phyloP scores from a whole-genome alignment of 768 basidiomycete genomes.

The Boletus reticuloceps region DNA sequence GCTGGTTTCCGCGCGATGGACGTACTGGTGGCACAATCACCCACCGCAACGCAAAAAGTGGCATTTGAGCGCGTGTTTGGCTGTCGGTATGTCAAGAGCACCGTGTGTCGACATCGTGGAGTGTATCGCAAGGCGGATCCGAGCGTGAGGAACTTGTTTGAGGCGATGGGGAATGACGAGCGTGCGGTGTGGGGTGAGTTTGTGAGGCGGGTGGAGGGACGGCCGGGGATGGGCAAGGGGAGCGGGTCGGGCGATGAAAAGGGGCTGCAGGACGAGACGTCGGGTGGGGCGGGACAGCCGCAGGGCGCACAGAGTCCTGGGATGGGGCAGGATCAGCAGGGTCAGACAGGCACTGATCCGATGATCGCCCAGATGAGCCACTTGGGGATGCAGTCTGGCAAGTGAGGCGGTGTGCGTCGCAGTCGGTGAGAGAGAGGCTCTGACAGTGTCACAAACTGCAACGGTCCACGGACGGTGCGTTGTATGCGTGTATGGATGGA shows the following conservation, averaged over 20 bases:
- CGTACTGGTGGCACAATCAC: slow-evolving; percentile 28
- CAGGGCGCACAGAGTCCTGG: slow-evolving; percentile 1
- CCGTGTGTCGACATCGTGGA: slow-evolving; percentile 68
- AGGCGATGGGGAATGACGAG: slow-evolving; percentile 51
- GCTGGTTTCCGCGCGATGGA: slow-evolving; percentile 56
- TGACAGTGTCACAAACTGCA: slow-evolving; percentile 1
- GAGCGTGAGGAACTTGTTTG: slow-evolving; percentile 47
- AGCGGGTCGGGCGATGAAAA: slow-evolving; percentile 24
- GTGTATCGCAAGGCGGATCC: slow-evolving; percentile 60
- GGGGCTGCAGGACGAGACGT: slow-evolving; percentile 17
- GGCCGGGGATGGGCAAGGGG: slow-evolving; percentile 33
- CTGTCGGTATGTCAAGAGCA: slow-evolving; percentile 70
- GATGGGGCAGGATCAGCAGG: slow-evolving; percentile 16
- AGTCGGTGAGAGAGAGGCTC: neutral
- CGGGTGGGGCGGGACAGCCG: neutral
- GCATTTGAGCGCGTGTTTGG: slow-evolving; percentile 73
- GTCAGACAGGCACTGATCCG: slow-evolving; percentile 15
- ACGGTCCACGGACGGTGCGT: slow-evolving; percentile 10
- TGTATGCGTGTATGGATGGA: too few species aligned
- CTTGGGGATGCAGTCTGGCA: slow-evolving; percentile 18
- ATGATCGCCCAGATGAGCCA: slow-evolving; percentile 20
- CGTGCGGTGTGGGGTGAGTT: slow-evolving; percentile 69
- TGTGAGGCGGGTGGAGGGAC: slow-evolving; percentile 58
- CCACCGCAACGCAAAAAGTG: slow-evolving; percentile 56
- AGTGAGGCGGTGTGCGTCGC: neutral